phyloP scores from a whole-genome alignment of 2,329 filamentous ascomycete genomes.

The Aspergillus thermomutatus region DNA sequence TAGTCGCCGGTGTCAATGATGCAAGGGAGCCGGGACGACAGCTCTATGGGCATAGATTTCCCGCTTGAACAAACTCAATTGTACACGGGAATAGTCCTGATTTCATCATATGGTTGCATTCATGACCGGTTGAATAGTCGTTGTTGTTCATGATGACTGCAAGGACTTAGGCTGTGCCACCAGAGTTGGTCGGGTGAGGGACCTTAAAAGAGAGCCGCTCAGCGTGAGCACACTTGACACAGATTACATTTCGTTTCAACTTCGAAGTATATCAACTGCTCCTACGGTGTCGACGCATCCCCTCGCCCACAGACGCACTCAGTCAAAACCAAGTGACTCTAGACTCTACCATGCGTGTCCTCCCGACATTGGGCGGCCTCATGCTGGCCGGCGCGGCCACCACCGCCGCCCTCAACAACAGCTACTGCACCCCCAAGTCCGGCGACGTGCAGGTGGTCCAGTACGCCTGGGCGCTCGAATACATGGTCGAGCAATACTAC shows the following conservation, averaged over 20 bases:
- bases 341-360: slow-evolving; percentile 17
- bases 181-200: neutral
- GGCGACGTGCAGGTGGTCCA: slow-evolving; percentile 19
- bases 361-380: slow-evolving; percentile 14
- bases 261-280: neutral
- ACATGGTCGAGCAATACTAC: slow-evolving; percentile 24
- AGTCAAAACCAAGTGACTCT: neutral
- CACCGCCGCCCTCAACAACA: slow-evolving; percentile 13
- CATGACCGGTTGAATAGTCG: neutral
- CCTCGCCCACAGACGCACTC: too few species aligned
- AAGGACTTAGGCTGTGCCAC: neutral
- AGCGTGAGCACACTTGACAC: neutral
- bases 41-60: slow-evolving; percentile 1
- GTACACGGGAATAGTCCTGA: neutral
- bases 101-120: slow-evolving; percentile 22
- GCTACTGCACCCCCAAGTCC: slow-evolving; percentile 19
- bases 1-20: slow-evolving; percentile 13
- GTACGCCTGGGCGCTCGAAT: slow-evolving; percentile 23
- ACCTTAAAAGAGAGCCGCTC: slow-evolving; percentile 10
- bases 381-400: slow-evolving; percentile 16
- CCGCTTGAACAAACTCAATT: neutral
- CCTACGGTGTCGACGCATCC: neutral
- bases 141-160: neutral
- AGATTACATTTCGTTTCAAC: neutral
- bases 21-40: slow-evolving; percentile 11